phyloP scores from a whole-genome alignment of 441 rosid species.

The Bruguiera hainesii region DNA sequence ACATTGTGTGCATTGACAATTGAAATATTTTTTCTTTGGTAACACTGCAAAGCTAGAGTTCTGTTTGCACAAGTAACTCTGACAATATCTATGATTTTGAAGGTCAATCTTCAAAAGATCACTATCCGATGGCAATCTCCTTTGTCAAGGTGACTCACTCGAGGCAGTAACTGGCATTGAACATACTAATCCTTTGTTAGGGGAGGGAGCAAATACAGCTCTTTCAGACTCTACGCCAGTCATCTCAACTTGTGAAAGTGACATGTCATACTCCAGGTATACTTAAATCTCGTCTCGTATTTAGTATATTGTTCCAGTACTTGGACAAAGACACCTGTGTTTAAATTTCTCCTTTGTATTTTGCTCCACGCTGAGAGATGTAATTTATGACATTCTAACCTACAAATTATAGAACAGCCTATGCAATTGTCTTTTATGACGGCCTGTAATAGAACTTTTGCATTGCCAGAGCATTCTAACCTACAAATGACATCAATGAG shows the following conservation, averaged over 20 bases:
- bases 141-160: conserved; percentile 45
- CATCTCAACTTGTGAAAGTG: conserved; percentile 56
- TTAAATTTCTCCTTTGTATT: background rate
- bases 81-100: conserved; percentile 14
- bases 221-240: conserved; percentile 73
- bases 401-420: too few relatives aligned
- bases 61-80: conserved; percentile 1
- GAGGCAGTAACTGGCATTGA: conserved; percentile 31
- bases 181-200: conserved; percentile 35
- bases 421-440: too few relatives aligned
- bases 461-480: too few relatives aligned
- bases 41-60: conserved; percentile 1
- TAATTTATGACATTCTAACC: too few relatives aligned
- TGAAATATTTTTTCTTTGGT: background rate
- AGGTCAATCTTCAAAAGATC: conserved; percentile 82
- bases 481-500: too few relatives aligned
- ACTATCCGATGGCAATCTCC: conserved; percentile 80
- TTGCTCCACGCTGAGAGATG: background rate
- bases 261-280: conserved; percentile 54
- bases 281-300: conserved; percentile 1
- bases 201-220: conserved; percentile 36
- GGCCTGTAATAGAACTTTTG: too few relatives aligned
- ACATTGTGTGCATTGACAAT: too few relatives aligned
- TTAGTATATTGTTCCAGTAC: background rate
- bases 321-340: background rate